Percentiles rank a stretch among this genome's conserved stretches.
These are phyloP conservation scores for Paraphysoderma sedebokerense DNA, from an alignment of 371 early-diverging fungal genomes.

Conservation along the genomic window DNA sequence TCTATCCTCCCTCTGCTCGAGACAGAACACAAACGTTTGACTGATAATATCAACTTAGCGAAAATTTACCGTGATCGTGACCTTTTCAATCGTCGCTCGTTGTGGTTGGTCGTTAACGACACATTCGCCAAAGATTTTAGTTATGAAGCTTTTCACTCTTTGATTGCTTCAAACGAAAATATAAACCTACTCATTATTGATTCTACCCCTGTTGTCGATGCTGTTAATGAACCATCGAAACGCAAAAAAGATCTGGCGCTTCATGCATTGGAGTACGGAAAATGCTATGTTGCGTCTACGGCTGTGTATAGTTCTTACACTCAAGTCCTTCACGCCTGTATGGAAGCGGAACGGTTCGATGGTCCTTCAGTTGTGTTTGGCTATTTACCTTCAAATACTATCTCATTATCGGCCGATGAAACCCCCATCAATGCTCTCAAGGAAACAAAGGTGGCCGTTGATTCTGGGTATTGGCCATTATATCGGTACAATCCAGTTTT, in stretches of 20 bases:
- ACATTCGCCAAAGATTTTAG: conserved; percentile 72
- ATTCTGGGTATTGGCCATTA: conserved; percentile 79
- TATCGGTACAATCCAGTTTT: conserved; percentile 79
- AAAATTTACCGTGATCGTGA: no score
- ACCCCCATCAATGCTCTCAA: conserved; percentile 48
- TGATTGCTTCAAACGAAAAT: conserved; percentile 61
- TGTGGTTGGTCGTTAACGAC: conserved; percentile 81
- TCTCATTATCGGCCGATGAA: conserved; percentile 10
- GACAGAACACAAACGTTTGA: no score
- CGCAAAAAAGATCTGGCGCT: conserved; percentile 88
- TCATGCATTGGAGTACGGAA: conserved; percentile 83
- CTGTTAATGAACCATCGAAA: conserved; percentile 46
- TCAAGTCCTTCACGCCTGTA: conserved; percentile 64
- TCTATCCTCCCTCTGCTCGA: no score
- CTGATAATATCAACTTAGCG: no score
- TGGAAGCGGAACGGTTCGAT: conserved; percentile 75
- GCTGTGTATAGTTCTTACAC: conserved; percentile 71
- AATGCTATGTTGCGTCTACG: conserved; percentile 74
- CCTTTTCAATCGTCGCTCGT: conserved; percentile 45
- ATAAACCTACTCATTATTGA: conserved; percentile 79
- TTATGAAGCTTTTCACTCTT: conserved; percentile 74
- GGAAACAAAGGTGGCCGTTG: conserved; percentile 76
- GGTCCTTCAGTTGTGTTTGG: conserved; percentile 81
- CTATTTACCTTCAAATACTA: conserved; percentile 47
- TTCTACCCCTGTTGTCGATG: conserved; percentile 49